A percentile compares a stretch with the other conserved stretches of the same genome.
Conservation (phyloP, 305 asterid species). For the Striga hermonthica region DNA sequence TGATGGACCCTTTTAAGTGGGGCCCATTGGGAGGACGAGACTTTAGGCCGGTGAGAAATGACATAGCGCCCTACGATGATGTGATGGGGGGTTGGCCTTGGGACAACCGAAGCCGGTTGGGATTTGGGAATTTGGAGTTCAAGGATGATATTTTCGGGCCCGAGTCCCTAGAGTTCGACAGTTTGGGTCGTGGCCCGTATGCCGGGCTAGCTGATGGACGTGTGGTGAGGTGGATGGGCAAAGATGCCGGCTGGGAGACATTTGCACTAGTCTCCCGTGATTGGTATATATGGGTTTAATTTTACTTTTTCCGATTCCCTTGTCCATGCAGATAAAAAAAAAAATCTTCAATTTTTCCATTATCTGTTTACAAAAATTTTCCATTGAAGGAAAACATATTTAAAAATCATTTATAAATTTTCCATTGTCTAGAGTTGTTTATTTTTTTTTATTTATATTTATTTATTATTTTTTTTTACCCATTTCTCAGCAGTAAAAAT, state of each 20-base stretch:
- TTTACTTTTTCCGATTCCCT: too few species aligned
- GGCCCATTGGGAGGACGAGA: constrained; percentile 74
- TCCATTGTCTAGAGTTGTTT: too few species aligned
- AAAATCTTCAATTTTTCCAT: too few species aligned
- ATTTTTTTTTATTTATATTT: too few species aligned
- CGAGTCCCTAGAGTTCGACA: constrained; percentile 81
- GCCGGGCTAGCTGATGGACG: constrained; percentile 91
- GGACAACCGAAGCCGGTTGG: constrained; percentile 62
- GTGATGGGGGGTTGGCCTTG: constrained; percentile 73
- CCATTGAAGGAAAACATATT: too few species aligned
- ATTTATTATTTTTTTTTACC: too few species aligned
- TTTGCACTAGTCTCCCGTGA: constrained; percentile 63
- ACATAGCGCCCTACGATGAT: constrained; percentile 55
- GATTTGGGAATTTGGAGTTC: constrained; percentile 58
- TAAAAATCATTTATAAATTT: too few species aligned
- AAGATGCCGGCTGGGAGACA: constrained; percentile 73
- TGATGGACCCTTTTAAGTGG: constrained; percentile 66
- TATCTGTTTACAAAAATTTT: too few species aligned
- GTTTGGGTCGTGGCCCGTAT: constrained; percentile 71
- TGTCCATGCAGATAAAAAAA: too few species aligned
- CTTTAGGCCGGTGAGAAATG: constrained; percentile 66
- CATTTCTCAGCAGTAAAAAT: too few species aligned
- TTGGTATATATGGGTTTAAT: constrained; percentile 41
- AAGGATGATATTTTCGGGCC: constrained; percentile 71
- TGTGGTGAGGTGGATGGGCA: constrained; percentile 82